Conservation (phyloP, 225 moss, liverwort and hornwort genomes). For the Physcomitrellopsis africana region DNA sequence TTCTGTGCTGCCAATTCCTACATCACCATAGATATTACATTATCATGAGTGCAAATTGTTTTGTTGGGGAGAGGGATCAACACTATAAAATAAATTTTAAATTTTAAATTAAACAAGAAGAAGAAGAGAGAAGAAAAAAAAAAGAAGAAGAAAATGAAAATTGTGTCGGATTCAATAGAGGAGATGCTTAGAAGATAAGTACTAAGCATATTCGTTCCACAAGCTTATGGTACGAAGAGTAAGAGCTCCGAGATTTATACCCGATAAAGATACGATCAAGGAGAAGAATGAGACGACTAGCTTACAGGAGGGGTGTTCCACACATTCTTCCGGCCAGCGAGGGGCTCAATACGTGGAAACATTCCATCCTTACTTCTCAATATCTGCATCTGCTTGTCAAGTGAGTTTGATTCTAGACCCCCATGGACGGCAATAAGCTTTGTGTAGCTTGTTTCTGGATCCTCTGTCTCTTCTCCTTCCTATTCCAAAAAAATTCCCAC, state of each 20-base stretch:
- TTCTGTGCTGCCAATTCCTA: slow-evolving; percentile 78
- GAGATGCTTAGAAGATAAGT: not conserved
- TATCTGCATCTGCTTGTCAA: slow-evolving; percentile 64
- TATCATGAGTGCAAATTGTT: not conserved
- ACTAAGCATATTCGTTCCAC: too few species aligned
- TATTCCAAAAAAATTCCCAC: slow-evolving; percentile 38
- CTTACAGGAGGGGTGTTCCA: slow-evolving; percentile 87
- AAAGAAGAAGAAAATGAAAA: not conserved
- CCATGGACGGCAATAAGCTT: slow-evolving; percentile 92
- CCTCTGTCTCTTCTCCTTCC: slow-evolving; percentile 77
- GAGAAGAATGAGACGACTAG: not conserved
- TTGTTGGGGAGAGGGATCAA: not conserved
- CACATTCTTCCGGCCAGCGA: slow-evolving; percentile 87
- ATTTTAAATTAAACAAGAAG: too few species aligned
- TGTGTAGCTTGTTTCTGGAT: slow-evolving; percentile 88
- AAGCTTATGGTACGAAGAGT: too few species aligned
- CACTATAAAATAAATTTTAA: not conserved
- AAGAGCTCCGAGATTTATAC: too few species aligned
- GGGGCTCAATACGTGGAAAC: slow-evolving; percentile 65
- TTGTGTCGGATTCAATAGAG: too few species aligned
- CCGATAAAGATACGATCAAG: too few species aligned
- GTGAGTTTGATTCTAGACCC: slow-evolving; percentile 72
- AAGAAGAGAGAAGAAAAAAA: too few species aligned
- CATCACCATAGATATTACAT: not conserved
- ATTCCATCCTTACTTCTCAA: slow-evolving; percentile 63